phyloP scores from a whole-genome alignment of 306 rosid species.

The Trifolium subterraneum region DNA sequence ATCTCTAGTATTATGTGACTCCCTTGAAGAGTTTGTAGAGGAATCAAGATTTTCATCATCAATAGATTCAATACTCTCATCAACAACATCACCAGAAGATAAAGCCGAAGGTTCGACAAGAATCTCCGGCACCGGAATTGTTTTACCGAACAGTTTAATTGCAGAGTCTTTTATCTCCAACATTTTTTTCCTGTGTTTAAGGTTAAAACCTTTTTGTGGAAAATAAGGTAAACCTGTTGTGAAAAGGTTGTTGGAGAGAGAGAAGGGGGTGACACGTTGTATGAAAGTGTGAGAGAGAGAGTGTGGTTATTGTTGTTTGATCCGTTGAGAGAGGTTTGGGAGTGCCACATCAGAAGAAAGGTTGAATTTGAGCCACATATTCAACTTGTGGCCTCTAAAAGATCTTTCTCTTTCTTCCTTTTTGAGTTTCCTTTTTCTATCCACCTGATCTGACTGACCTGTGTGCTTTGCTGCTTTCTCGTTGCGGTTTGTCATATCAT shows the following conservation, averaged over 20 bases:
- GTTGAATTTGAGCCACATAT: conserved; percentile 44
- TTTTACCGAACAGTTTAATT: conserved; percentile 84
- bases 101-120: background rate
- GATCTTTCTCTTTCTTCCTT: conserved; percentile 48
- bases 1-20: conserved; percentile 34
- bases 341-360: conserved; percentile 47
- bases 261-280: conserved; percentile 45
- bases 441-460: background rate
- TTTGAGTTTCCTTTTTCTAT: conserved; percentile 28
- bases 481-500: conserved; percentile 2
- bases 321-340: conserved; percentile 41
- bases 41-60: conserved; percentile 35
- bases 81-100: conserved; percentile 22
- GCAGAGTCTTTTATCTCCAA: conserved; percentile 55
- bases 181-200: conserved; percentile 54
- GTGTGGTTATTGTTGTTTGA: conserved; percentile 35
- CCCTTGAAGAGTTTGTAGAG: conserved; percentile 43
- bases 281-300: conserved; percentile 13
- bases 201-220: background rate
- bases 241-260: conserved; percentile 38
- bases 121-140: conserved; percentile 61
- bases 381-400: conserved; percentile 42
- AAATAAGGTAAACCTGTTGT: background rate
- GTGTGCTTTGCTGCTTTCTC: background rate
- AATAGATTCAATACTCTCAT: conserved; percentile 5